Base-by-base conservation (phyloP, 257 asterid species). In the Ocimum tenuiflorum region DNA sequence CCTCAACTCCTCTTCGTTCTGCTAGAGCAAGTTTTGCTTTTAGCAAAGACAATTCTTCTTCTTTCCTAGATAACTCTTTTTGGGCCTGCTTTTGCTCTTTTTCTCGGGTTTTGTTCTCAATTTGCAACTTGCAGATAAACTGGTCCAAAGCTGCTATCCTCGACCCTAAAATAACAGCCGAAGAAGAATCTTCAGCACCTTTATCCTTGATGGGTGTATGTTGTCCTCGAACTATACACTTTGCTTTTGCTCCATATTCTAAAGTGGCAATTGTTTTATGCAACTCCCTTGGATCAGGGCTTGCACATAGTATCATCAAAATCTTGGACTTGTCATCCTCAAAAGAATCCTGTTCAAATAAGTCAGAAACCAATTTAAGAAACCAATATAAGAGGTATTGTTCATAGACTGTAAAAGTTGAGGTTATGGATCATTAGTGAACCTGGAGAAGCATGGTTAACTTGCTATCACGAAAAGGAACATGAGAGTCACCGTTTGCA, bases 361-460 rank as follows among this genome's bases (percentile, higher is more conserved):
- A 3, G 4, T 22, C 53, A 41, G 63, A 65, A 3, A 3, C 23
- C 57, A 49, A 31, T 51, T 45, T 27, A 45, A 42, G 33, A n/a
- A n/a, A n/a, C 68, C 63, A 63, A 69, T 45, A 61, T 54, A 6
- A n/a, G 35, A 19, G n/a, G n/a, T n/a, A 67, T 1, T 14, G 15
- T 31, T 18, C 41, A 43, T 9, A 50, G 42, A 31, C 46, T n/a
- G 9, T 17, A 63, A 35, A 39, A 4, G 36, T n/a, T 15, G 51
- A 35, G 48, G 20, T 58, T 3, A 47, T 6, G 2, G 33, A 64
- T 52, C 22, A 59, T 7, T 38, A 49, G 15, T 14, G 8, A 24
- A 89, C 99, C 96, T 94, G 99, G 53, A 94, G 91, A 81, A 94
- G 97, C 99, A 94, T 94, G 13, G 99, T 94, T 39, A 94, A 66